These are phyloP conservation scores for Juncus effusus DNA, from an alignment of 176 grass and related monocot species.

Conservation along the genomic window DNA sequence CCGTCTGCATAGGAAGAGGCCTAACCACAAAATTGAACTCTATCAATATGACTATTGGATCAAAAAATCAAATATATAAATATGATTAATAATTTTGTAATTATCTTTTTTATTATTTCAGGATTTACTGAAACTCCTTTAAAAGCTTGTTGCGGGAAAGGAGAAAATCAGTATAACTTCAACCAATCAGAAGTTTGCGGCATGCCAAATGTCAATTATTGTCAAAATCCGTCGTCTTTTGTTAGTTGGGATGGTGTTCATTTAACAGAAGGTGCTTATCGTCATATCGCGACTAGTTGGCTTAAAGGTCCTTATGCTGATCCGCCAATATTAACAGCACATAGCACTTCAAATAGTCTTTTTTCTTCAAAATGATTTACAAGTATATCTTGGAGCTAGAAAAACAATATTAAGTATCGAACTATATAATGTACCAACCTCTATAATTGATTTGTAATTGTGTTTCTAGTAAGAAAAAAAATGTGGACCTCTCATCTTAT, in stretches of 20 bases:
- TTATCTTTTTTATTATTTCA: conserved; percentile 4
- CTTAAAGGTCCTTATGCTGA: conserved; percentile 20
- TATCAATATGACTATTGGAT: no score
- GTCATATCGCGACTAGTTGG: conserved; percentile 2
- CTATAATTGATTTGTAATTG: no score
- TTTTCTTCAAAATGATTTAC: no score
- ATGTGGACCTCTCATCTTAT: no score
- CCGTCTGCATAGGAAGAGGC: no score
- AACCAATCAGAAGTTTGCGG: background rate
- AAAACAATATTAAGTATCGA: no score
- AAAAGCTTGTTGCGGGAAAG: conserved; percentile 15
- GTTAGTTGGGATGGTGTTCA: conserved; percentile 23
- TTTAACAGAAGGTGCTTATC: conserved; percentile 11
- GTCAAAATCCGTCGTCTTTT: conserved; percentile 1
- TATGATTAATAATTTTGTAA: background rate
- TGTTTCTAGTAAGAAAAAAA: no score
- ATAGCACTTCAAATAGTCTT: background rate
- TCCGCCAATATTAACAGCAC: conserved; percentile 15
- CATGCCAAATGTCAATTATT: conserved; percentile 1
- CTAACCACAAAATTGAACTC: no score
- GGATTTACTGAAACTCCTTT: conserved; percentile 34
- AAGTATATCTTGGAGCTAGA: no score
- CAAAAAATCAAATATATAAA: background rate
- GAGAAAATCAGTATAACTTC: conserved; percentile 12
- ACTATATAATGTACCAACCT: no score